Evolutionary conservation across 176 grass and related monocot genomes (phyloP), one percentile per base, ranked within the genome.

Genomic region (Aegilops tauschii): DNA sequence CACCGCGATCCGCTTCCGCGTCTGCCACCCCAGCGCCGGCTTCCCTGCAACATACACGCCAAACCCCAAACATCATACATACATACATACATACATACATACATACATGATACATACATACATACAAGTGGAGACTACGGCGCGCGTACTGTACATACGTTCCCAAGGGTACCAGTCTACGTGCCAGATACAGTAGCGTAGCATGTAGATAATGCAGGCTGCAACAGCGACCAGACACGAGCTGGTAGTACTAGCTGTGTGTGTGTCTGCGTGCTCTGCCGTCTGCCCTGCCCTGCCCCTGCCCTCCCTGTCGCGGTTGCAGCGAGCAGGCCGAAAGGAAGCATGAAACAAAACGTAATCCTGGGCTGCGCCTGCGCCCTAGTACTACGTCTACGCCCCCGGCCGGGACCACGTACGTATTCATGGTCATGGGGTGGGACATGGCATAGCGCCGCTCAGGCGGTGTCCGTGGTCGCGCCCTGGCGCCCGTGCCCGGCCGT

Each of bases 1-100:
- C 65, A 95, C 76, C 47, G 91, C 93, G 58, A 95, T 95, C 64
- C 90, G 86, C 86, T 91, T 93, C 77, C 93, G 81, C 72, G 88
- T 67, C 37, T 84, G 71, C 93, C 90, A 95, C 31, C 89, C 91
- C 93, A 95, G 36, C 73, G 93, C 18, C 61, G 93, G 93, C 91
- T 93, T 93, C 37, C 81, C 93, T 95, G 79, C 11, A 12, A 54
- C 49, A 17, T 7, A 18, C 14, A 17, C 6, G 49, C 14, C 49
- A 52, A 52, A 5, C 14, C 49, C 49, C 4, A 52, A 17, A 17
- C 12, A 50, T 50, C 49, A 52, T 50, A 4, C 12, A 12, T 49
- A 49, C 45, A 49, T 49, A 49, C 45, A 3, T 44, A 11, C 9
- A 40, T 9, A 1, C 32, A 5, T 32, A 32, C 3, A 34, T 34